These are phyloP conservation scores for Effrenium voratum DNA, from an alignment of 73 alveolate species.

Conservation along the genomic window DNA sequence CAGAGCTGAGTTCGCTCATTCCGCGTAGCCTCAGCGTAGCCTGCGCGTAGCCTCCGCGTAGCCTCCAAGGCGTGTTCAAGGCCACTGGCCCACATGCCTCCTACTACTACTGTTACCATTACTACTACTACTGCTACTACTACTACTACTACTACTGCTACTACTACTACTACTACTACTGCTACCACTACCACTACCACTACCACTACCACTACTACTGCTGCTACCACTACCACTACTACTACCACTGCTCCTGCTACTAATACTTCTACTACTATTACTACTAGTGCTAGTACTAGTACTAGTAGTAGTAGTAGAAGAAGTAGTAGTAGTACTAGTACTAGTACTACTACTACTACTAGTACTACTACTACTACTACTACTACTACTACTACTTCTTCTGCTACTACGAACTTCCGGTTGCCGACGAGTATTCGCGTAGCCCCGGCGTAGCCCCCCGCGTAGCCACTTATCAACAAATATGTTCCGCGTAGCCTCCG, in stretches of 20 bases:
- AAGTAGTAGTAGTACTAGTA: background rate
- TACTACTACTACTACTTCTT: background rate
- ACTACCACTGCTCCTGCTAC: slow-evolving; percentile 14
- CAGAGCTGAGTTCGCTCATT: too few species aligned
- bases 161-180: slow-evolving; percentile 30
- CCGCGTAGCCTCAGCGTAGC: too few species aligned
- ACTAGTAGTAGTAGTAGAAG: background rate
- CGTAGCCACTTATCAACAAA: too few species aligned
- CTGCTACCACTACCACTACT: slow-evolving; percentile 27
- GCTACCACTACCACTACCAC: slow-evolving; percentile 22
- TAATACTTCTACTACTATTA: slow-evolving; percentile 14
- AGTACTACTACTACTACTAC: background rate
- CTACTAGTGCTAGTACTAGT: too few species aligned
- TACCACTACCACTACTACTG: background rate
- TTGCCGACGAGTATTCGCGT: too few species aligned
- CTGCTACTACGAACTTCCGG: too few species aligned
- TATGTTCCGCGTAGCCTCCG: too few species aligned
- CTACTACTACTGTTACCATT: background rate
- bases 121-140: slow-evolving; percentile 5
- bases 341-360: background rate
- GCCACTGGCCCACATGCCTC: background rate
- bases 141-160: background rate
- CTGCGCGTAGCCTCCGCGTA: too few species aligned
- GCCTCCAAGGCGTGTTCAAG: too few species aligned
- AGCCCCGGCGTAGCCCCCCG: too few species aligned